These are phyloP conservation scores for Yamadazyma friedrichii DNA, from an alignment of 1,139 yeast species.

Conservation along the genomic window DNA sequence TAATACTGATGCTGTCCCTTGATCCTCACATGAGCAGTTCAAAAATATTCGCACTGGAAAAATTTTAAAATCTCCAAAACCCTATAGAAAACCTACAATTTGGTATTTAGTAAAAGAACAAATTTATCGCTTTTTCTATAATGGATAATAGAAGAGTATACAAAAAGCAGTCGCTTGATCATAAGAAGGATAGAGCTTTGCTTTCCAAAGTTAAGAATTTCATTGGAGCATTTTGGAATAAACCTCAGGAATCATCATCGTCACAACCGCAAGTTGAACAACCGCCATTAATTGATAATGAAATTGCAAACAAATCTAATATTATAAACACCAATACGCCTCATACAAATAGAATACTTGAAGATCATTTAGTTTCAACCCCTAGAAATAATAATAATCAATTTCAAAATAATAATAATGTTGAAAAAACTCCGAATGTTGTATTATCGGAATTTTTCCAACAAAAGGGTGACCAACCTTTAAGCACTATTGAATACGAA, in stretches of 20 bases:
- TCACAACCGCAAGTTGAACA: background rate
- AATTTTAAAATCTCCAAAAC: background rate
- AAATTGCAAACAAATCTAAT: background rate
- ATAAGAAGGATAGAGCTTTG: slow-evolving; percentile 19
- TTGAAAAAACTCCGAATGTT: slow-evolving; percentile 40
- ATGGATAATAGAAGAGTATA: slow-evolving; percentile 45
- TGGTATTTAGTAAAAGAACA: too few species aligned
- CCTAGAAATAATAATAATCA: slow-evolving; percentile 7
- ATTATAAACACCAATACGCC: slow-evolving; percentile 2
- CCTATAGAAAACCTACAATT: background rate
- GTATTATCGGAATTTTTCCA: slow-evolving; percentile 71
- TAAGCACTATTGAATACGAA: slow-evolving; percentile 76
- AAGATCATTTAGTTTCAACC: background rate
- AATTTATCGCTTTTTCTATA: too few species aligned
- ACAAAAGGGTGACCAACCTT: slow-evolving; percentile 70
- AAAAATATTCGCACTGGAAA: background rate
- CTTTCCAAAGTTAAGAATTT: slow-evolving; percentile 31
- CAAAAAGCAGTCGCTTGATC: slow-evolving; percentile 18
- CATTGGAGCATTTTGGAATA: slow-evolving; percentile 20
- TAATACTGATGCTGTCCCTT: background rate
- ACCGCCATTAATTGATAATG: background rate
- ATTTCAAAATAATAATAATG: background rate
- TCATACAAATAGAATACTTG: slow-evolving; percentile 1
- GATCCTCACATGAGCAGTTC: background rate
- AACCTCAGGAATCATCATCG: slow-evolving; percentile 4